A percentile compares a stretch with the other conserved stretches of the same genome.
phyloP scores from a whole-genome alignment of 2,329 filamentous ascomycete genomes.

The Leptographium wingfieldii region DNA sequence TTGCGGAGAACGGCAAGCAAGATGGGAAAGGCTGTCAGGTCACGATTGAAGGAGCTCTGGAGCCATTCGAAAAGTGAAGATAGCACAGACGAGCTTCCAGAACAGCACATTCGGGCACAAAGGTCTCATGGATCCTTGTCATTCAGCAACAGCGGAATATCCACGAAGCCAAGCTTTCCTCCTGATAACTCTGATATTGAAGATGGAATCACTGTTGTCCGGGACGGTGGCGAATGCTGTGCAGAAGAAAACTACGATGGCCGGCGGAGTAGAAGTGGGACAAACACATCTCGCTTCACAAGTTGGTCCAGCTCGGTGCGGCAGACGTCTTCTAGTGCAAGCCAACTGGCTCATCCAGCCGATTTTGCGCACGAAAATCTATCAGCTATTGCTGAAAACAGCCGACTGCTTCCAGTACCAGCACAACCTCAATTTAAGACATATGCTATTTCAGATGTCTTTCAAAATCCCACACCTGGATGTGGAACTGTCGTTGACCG shows the following conservation, averaged over 20 bases:
- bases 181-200: not conserved
- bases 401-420: not conserved
- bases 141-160: not conserved
- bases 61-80: conserved; percentile 8
- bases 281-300: conserved; percentile 10
- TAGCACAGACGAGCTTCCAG: conserved; percentile 14
- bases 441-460: not conserved
- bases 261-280: not conserved
- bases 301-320: conserved; percentile 11
- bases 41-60: conserved; percentile 9
- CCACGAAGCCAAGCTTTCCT: conserved; percentile 4
- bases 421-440: not conserved
- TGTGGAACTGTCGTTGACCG: too few species aligned
- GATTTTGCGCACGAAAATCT: not conserved
- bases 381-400: conserved; percentile 4
- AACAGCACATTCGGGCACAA: conserved; percentile 40
- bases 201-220: conserved; percentile 2
- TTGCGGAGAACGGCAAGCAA: conserved; percentile 10
- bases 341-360: not conserved
- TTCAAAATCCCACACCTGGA: not conserved
- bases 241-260: not conserved
- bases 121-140: conserved; percentile 14
- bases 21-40: conserved; percentile 8
- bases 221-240: not conserved
- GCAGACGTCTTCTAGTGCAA: conserved; percentile 2